Conservation (phyloP, 345 rosid genomes). For the Aethionema arabicum region DNA sequence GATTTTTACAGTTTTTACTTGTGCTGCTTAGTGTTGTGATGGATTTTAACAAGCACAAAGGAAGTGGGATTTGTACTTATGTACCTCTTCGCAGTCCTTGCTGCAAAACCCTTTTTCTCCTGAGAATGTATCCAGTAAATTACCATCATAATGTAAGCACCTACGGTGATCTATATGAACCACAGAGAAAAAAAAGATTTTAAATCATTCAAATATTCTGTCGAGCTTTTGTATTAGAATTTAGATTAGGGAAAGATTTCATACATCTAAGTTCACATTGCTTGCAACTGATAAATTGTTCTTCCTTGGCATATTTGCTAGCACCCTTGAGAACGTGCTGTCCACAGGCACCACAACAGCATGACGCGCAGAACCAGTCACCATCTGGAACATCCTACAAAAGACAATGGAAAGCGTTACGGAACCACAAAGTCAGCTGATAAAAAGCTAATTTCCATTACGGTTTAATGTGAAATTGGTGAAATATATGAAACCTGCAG, state of each 20-base stretch:
- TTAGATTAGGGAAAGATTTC: slow-evolving; percentile 29
- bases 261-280: slow-evolving; percentile 72
- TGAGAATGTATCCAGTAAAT: slow-evolving; percentile 23
- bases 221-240: neutral
- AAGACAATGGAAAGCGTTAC: slow-evolving; percentile 26
- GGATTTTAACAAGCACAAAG: slow-evolving; percentile 14
- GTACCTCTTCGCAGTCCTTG: slow-evolving; percentile 64
- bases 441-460: slow-evolving; percentile 7
- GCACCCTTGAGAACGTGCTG: slow-evolving; percentile 35
- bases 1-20: neutral
- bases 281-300: slow-evolving; percentile 44
- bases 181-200: slow-evolving; percentile 25
- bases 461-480: slow-evolving; percentile 1
- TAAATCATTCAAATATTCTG: slow-evolving; percentile 22
- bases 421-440: neutral
- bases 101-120: slow-evolving; percentile 65
- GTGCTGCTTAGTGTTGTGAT: slow-evolving; percentile 11
- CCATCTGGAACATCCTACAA: slow-evolving; percentile 70
- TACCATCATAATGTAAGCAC: slow-evolving; percentile 43
- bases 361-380: slow-evolving; percentile 87
- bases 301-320: slow-evolving; percentile 29
- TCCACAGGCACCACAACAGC: slow-evolving; percentile 68
- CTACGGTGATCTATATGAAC: slow-evolving; percentile 51
- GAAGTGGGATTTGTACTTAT: slow-evolving; percentile 2
- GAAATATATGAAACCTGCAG: slow-evolving; percentile 47